Base-by-base conservation (phyloP, 352 stramenopile species). In the Phytopythium vexans region DNA sequence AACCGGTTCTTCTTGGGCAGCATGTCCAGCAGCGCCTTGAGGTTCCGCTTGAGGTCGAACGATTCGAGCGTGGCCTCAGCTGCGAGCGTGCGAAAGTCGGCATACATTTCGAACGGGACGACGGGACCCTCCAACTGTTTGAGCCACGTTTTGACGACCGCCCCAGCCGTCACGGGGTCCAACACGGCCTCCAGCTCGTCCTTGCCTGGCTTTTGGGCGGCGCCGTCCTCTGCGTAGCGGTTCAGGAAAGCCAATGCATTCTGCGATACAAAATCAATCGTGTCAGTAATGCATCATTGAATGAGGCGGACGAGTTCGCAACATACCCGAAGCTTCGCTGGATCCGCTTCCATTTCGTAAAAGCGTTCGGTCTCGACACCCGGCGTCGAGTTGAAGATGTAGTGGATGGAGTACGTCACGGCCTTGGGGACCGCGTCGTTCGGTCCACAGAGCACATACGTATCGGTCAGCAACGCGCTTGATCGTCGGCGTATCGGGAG, bases 371-470 rank as follows among this genome's bases (percentile, higher is more conserved):
- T 93, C 58, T 93, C 82, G 41, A 93, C 89, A 3, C 82, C 82
- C 36, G 82, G 80, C 11, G 70, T 78, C 35, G 80, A 91, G 44
- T 93, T 74, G 52, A 88, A 91, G 41, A 93, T 93, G 56, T 87
- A 93, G 41, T 93, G 78, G 54, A 93, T 87, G 34, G 78, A 75
- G 38, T 70, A 71, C 12, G 78, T 62, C 39, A 88, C 64, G 3
- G 79, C 68, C 34, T 70, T 76, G 6, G 82, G 82, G 6, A 93
- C 68, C 16, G 57, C 54, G 32, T 91, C 78, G 11, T 66, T 62
- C 3, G 74, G 53, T 1, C 67, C 58, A 1, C 60, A 49, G 1
- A 89, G 32, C 27, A 92, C 72, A 2, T 64, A 50, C 3, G 55
- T 83, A 53, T 84, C 75, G 21, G 63, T 75, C 37, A 83, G 70